Evolutionary conservation across 495 filamentous ascomycete species (phyloP), one percentile per base, ranked within the genome.

Genomic region (Glarea lozoyensis): DNA sequence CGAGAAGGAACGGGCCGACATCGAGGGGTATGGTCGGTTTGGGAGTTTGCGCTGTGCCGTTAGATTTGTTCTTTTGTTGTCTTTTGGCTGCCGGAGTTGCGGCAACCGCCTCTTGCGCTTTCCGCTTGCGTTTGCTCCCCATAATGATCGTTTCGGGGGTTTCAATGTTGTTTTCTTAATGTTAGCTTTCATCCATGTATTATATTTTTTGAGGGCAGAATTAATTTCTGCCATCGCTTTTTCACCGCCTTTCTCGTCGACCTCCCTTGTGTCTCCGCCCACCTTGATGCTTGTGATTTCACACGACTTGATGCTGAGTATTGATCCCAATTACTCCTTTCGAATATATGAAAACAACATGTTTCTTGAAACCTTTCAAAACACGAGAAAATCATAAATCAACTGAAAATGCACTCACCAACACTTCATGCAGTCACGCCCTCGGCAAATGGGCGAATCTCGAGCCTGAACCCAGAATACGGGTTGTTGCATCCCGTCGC

Each of bases 1-100:
- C 58, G 27, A 72, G 66, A 43, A 61, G 39, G 53, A 76, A 56
- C 4, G 54, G 46, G 9, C 49, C 47, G 22, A 33, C 39, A 29
- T 53, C 50, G 43, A 50, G 35, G 20, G 50, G 43, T n/a, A 36
- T 10, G 0, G 45, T 24, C 12, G 22, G 7, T n/a, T 19, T 35
- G 18, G 31, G 3, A 2, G 24, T 18, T 42, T 43, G 40, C 1
- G 40, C 12, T n/a, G 40, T 48, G 4, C 29, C 38, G 37, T 16
- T 2, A 3, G 11, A 2, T 27, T 35, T 44, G 10, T 9, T 40
- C 15, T 48, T 56, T 31, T 53, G 49, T 17, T 47, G 45, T 22
- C 52, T 49, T 22, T 56, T 53, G 1, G 43, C 19, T 3, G 21
- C 37, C 12, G 48, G 41, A 13, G 43, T 36, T 15, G 35, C 43